Evolutionary conservation across 306 rosid species (phyloP).

Genomic region (Psophocarpus tetragonolobus): DNA sequence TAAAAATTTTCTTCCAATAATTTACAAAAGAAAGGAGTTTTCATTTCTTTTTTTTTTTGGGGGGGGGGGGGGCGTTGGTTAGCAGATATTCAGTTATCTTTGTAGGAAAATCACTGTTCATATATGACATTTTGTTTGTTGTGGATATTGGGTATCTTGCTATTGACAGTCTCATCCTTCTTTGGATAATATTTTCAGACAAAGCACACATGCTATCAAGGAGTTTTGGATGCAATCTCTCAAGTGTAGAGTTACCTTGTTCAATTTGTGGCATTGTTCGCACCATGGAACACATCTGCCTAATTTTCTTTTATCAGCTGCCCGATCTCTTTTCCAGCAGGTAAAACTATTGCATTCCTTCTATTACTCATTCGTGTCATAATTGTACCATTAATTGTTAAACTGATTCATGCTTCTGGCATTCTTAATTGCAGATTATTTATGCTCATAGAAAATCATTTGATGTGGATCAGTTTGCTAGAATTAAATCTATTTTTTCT

Average conservation of each 20-base stretch:
- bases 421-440: constrained; percentile 57
- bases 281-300: constrained; percentile 49
- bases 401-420: constrained; percentile 22
- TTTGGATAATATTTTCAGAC: constrained; percentile 46
- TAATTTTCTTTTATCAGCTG: constrained; percentile 62
- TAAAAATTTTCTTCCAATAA: background rate
- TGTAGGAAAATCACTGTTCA: background rate
- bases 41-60: no score
- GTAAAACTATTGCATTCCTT: constrained; percentile 35
- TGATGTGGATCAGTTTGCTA: constrained; percentile 49
- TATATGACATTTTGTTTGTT: background rate
- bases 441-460: constrained; percentile 75
- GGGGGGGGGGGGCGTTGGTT: background rate
- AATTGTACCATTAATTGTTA: background rate
- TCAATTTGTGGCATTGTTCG: constrained; percentile 67
- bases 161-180: background rate
- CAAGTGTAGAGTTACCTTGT: constrained; percentile 65
- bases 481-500: constrained; percentile 49
- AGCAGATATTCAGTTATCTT: background rate
- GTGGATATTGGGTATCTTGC: background rate
- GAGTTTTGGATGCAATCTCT: constrained; percentile 55
- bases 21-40: background rate
- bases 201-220: constrained; percentile 50
- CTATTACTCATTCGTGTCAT: background rate
- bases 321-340: constrained; percentile 77